These are phyloP conservation scores for Ustilago crameri DNA, from an alignment of 1,284 basidiomycete genomes.

Conservation along the genomic window DNA sequence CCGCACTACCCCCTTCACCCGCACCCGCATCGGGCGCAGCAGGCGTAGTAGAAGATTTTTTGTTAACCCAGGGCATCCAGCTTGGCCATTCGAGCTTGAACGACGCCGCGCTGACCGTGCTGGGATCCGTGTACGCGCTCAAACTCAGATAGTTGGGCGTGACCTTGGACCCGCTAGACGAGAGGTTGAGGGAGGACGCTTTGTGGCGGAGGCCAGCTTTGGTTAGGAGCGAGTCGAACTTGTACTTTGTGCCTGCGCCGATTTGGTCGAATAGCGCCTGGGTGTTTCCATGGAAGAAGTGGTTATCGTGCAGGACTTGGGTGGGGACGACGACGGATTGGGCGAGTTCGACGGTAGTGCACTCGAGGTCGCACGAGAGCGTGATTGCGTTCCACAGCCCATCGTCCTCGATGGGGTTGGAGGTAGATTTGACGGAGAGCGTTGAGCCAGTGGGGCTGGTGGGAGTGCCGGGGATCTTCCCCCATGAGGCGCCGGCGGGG, in stretches of 20 bases:
- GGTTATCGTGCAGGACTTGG: slow-evolving; percentile 40
- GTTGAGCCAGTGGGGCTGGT: slow-evolving; percentile 7
- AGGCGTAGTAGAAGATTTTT: slow-evolving; percentile 11
- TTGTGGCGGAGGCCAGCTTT: slow-evolving; percentile 17
- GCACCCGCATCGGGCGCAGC: not conserved
- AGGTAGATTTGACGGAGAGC: slow-evolving; percentile 13
- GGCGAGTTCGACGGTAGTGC: slow-evolving; percentile 41
- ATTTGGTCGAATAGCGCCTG: slow-evolving; percentile 46
- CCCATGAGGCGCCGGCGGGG: slow-evolving; percentile 44
- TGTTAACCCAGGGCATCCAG: slow-evolving; percentile 55
- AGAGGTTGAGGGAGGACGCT: slow-evolving; percentile 5
- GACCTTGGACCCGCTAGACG: slow-evolving; percentile 9
- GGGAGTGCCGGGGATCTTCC: slow-evolving; percentile 38
- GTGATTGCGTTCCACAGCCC: slow-evolving; percentile 59
- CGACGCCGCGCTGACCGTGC: slow-evolving; percentile 13
- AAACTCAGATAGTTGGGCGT: slow-evolving; percentile 36
- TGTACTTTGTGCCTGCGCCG: slow-evolving; percentile 53
- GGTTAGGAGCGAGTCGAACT: slow-evolving; percentile 39
- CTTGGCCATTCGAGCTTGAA: slow-evolving; percentile 55
- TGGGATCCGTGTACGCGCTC: slow-evolving; percentile 42
- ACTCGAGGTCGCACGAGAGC: slow-evolving; percentile 48
- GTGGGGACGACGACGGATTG: slow-evolving; percentile 54
- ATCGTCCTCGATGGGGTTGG: slow-evolving; percentile 45
- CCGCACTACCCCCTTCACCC: slow-evolving; percentile 15
- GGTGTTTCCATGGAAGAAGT: slow-evolving; percentile 55